Evolutionary conservation across 2,329 filamentous ascomycete species (phyloP).

Genomic region (Curvularia lunata): DNA sequence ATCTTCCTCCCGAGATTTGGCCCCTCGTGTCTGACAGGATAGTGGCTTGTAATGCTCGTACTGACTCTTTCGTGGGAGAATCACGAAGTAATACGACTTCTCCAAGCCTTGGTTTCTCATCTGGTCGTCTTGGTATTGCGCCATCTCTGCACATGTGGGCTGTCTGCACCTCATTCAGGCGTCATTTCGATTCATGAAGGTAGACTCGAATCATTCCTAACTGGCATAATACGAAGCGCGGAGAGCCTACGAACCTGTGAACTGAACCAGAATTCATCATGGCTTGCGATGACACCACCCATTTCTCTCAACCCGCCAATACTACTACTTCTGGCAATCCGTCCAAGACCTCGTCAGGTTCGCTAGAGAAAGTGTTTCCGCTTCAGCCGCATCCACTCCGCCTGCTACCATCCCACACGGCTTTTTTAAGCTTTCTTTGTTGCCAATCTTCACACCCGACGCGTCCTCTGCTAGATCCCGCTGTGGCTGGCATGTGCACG

Average conservation of each 20-base stretch:
- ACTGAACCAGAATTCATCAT: background rate
- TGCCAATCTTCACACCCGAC: background rate
- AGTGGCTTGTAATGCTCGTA: background rate
- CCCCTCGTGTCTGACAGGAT: background rate
- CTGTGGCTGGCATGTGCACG: background rate
- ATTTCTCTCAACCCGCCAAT: background rate
- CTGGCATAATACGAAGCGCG: background rate
- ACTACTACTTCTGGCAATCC: background rate
- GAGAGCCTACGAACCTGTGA: background rate
- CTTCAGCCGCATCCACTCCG: background rate
- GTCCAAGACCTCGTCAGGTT: background rate
- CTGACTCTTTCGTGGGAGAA: too few relatives aligned
- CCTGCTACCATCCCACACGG: background rate
- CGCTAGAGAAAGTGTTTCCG: background rate
- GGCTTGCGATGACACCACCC: background rate
- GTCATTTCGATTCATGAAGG: background rate
- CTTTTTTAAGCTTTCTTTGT: background rate
- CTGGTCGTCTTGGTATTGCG: background rate
- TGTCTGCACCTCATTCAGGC: background rate
- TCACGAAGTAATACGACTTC: background rate
- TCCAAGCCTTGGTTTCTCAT: background rate
- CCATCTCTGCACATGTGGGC: background rate
- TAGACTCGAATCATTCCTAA: background rate
- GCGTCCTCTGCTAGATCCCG: background rate
- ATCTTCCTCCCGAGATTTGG: conserved; percentile 1